A percentile compares a stretch with the other conserved stretches of the same genome.
Conservation (phyloP, 345 rosid species). For the Melaleuca quinquenervia region DNA sequence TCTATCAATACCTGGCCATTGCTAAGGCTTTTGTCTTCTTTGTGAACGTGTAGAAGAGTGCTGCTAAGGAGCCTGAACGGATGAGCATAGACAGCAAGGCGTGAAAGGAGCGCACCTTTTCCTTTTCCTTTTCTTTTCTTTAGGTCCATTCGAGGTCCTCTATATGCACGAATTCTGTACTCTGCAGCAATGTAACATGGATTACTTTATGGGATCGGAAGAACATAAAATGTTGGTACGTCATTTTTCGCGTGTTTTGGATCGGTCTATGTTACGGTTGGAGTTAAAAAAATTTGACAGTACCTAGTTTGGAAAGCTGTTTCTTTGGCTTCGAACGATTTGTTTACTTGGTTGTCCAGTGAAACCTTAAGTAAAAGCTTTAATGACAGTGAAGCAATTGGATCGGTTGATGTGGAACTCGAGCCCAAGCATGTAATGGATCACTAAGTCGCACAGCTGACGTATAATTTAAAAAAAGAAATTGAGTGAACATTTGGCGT, state of each 20-base stretch:
- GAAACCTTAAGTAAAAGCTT: not conserved
- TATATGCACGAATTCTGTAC: not conserved
- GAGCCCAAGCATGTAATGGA: not conserved
- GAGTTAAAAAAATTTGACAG: not conserved
- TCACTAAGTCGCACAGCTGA: not conserved
- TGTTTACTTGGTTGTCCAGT: not conserved
- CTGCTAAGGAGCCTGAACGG: constrained; percentile 10
- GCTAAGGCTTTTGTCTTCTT: not conserved
- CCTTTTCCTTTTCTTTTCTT: not conserved
- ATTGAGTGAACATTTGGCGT: too few relatives aligned
- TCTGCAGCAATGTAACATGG: not conserved
- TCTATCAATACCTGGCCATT: not conserved
- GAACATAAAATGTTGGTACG: not conserved
- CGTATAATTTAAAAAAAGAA: too few relatives aligned
- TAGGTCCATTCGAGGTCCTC: not conserved
- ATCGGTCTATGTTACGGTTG: not conserved
- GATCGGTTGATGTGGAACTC: not conserved
- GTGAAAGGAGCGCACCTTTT: not conserved
- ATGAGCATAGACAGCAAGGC: constrained; percentile 31
- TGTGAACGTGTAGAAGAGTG: constrained; percentile 29
- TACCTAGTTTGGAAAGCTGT: too few relatives aligned
- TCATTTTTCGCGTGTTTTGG: not conserved
- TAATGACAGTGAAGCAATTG: not conserved
- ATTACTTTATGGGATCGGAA: not conserved
- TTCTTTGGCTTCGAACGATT: too few relatives aligned